A percentile compares a stretch with the other conserved stretches of the same genome.
phyloP scores from a whole-genome alignment of 345 rosid genomes.

The Camelina neglecta region DNA sequence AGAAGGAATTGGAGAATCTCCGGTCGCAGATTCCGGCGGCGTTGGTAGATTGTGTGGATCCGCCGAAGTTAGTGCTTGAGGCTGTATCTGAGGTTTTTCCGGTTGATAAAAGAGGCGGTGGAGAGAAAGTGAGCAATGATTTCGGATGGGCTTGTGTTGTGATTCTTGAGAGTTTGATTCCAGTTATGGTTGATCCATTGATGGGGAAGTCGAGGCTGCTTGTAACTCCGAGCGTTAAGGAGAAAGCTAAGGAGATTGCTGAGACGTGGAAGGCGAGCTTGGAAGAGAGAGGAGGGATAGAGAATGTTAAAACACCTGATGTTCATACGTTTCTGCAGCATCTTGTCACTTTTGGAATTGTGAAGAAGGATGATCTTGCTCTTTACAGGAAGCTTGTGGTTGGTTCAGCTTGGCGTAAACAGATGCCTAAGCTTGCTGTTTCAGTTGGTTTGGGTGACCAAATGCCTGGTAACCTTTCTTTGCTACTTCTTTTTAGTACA shows the following conservation, averaged over 20 bases:
- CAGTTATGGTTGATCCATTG: slow-evolving; percentile 81
- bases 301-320: slow-evolving; percentile 91
- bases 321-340: slow-evolving; percentile 93
- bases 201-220: slow-evolving; percentile 74
- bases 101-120: slow-evolving; percentile 60
- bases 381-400: slow-evolving; percentile 86
- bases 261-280: slow-evolving; percentile 88
- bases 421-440: slow-evolving; percentile 95
- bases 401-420: slow-evolving; percentile 94
- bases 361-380: slow-evolving; percentile 70
- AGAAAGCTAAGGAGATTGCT: slow-evolving; percentile 71
- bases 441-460: slow-evolving; percentile 82
- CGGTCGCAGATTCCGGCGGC: slow-evolving; percentile 69
- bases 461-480: slow-evolving; percentile 75
- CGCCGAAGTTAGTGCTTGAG: slow-evolving; percentile 75
- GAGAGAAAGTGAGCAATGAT: slow-evolving; percentile 51
- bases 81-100: slow-evolving; percentile 86
- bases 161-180: slow-evolving; percentile 78
- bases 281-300: slow-evolving; percentile 92
- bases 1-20: slow-evolving; percentile 67
- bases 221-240: slow-evolving; percentile 71
- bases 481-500: not conserved
- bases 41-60: slow-evolving; percentile 74
- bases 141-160: slow-evolving; percentile 94
- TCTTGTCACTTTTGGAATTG: slow-evolving; percentile 88